phyloP scores from a whole-genome alignment of 1,284 basidiomycete genomes.

The Pyrrhoderma noxium region DNA sequence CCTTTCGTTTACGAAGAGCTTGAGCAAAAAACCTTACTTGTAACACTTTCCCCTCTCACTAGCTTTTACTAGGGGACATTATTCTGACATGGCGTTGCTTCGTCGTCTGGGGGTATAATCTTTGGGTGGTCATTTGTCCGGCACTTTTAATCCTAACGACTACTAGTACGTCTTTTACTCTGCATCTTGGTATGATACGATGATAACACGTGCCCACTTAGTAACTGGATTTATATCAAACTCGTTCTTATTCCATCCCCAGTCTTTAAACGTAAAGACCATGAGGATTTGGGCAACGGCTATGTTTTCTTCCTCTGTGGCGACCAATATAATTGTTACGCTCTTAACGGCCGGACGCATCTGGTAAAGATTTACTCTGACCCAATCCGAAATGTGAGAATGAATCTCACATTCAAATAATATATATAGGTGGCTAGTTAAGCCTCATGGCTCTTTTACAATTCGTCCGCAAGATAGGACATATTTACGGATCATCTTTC shows the following conservation, averaged over 20 bases:
- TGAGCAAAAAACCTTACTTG: not conserved
- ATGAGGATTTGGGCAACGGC: not conserved
- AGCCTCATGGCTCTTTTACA: not conserved
- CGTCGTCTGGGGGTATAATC: not conserved
- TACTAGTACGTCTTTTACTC: not conserved
- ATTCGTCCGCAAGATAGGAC: not conserved
- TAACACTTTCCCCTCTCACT: no score
- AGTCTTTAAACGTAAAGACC: not conserved
- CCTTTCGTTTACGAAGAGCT: not conserved
- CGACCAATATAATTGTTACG: slow-evolving; percentile 4
- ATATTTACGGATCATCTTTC: not conserved
- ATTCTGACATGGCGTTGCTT: slow-evolving; percentile 2
- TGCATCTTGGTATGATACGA: not conserved
- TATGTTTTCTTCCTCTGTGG: slow-evolving; percentile 1
- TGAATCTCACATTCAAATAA: no score
- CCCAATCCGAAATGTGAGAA: no score
- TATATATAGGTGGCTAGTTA: not conserved
- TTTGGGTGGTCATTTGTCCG: not conserved
- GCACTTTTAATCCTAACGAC: not conserved
- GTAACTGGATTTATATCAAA: not conserved
- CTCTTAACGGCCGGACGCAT: slow-evolving; percentile 1
- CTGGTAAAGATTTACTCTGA: not conserved
- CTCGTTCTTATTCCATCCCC: not conserved
- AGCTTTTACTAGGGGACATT: slow-evolving; percentile 4
- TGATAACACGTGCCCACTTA: no score